Evolutionary conservation across 2,329 filamentous ascomycete genomes (phyloP).

Genomic region (Sporothrix curviconia): DNA sequence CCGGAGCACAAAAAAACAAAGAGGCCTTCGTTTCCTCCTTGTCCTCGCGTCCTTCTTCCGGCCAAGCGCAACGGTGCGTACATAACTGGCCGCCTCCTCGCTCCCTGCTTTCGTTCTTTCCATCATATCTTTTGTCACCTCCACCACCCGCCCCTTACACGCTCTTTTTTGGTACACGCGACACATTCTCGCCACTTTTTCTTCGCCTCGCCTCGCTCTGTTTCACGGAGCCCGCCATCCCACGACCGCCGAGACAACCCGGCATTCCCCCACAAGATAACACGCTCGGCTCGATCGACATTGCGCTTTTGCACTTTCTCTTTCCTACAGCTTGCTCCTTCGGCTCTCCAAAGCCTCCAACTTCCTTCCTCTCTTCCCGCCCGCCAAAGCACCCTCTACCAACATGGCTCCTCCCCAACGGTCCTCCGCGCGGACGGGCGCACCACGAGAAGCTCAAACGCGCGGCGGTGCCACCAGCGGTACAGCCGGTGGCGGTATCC

Average conservation of each 20-base stretch:
- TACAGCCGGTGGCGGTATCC: constrained; percentile 27
- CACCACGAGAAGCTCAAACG: constrained; percentile 19
- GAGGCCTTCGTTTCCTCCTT: not conserved
- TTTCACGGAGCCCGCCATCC: no score
- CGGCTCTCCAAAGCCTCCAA: not conserved
- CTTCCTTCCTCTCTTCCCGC: not conserved
- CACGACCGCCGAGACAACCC: no score
- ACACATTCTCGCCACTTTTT: no score
- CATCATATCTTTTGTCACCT: not conserved
- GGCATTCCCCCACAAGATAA: no score
- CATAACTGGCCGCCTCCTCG: no score
- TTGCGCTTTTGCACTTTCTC: not conserved
- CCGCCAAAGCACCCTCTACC: not conserved
- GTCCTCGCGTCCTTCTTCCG: not conserved
- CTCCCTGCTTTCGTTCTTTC: no score
- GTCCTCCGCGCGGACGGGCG: constrained; percentile 21
- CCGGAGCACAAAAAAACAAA: not conserved
- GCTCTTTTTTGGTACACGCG: no score
- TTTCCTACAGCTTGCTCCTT: not conserved
- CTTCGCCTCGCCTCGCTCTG: no score
- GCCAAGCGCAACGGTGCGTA: no score
- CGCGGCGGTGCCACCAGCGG: not conserved
- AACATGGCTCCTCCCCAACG: constrained; percentile 28
- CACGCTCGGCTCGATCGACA: not conserved
- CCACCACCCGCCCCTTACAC: not conserved